phyloP scores from a whole-genome alignment of 139 green algal species.

The Parachlorella kessleri region DNA sequence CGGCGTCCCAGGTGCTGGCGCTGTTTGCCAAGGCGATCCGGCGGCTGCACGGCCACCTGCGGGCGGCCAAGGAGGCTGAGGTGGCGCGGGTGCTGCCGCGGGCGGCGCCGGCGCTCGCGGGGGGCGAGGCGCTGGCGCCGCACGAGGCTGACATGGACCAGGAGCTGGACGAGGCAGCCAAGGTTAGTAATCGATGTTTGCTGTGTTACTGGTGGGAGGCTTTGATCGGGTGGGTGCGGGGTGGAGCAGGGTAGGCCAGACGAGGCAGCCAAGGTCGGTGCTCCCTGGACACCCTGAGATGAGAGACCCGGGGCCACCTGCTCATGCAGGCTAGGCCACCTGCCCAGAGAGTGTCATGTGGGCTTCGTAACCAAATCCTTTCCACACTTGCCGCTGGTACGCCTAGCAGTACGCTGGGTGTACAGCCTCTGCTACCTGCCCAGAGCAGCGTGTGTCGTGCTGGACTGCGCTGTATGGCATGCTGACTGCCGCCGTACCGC shows the following conservation, averaged over 20 bases:
- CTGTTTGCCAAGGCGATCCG: slow-evolving; percentile 96
- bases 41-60: slow-evolving; percentile 80
- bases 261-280: no score
- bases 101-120: slow-evolving; percentile 2
- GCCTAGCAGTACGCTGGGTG: no score
- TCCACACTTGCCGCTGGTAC: neutral
- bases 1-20: slow-evolving; percentile 75
- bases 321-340: neutral
- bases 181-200: slow-evolving; percentile 27
- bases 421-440: no score
- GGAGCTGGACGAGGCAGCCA: slow-evolving; percentile 84
- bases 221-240: no score
- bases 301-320: neutral
- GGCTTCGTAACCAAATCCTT: no score
- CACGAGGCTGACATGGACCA: slow-evolving; percentile 72
- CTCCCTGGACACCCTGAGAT: neutral
- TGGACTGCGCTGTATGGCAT: no score
- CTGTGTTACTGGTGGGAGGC: neutral
- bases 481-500: no score
- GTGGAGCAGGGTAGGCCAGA: neutral
- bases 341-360: no score
- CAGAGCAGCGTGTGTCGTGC: no score
- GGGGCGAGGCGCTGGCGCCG: slow-evolving; percentile 47
- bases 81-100: slow-evolving; percentile 62
- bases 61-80: slow-evolving; percentile 68